Evolutionary conservation across 2,329 filamentous ascomycete genomes (phyloP).

Genomic region (Podosphaera fusca): DNA sequence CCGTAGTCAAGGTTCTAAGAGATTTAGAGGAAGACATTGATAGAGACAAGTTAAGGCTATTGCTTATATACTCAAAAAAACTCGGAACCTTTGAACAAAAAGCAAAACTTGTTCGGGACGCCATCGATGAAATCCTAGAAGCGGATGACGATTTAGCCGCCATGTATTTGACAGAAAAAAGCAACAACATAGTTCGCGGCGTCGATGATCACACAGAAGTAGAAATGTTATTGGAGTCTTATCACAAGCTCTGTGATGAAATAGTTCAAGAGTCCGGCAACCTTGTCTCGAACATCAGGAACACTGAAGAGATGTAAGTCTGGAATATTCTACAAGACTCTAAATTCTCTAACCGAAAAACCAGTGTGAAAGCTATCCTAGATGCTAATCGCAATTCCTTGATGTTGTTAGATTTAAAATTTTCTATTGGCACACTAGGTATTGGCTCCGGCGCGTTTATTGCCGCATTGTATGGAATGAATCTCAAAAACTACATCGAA

Average conservation of each 20-base stretch:
- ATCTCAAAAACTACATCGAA: slow-evolving; percentile 95
- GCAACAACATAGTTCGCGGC: slow-evolving; percentile 44
- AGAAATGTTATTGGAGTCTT: slow-evolving; percentile 89
- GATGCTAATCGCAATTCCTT: slow-evolving; percentile 95
- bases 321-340: neutral
- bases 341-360: neutral
- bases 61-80: slow-evolving; percentile 87
- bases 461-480: slow-evolving; percentile 99
- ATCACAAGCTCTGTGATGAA: slow-evolving; percentile 94
- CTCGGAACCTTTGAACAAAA: slow-evolving; percentile 96
- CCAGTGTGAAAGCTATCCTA: slow-evolving; percentile 79
- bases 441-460: slow-evolving; percentile 85
- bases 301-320: slow-evolving; percentile 89
- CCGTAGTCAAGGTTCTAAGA: slow-evolving; percentile 67
- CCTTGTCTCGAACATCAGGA: slow-evolving; percentile 79
- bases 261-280: slow-evolving; percentile 91
- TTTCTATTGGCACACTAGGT: slow-evolving; percentile 86
- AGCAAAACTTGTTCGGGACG: slow-evolving; percentile 76
- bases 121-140: slow-evolving; percentile 84
- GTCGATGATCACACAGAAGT: slow-evolving; percentile 88
- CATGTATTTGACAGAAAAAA: slow-evolving; percentile 91
- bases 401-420: slow-evolving; percentile 91
- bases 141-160: slow-evolving; percentile 83
- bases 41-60: slow-evolving; percentile 68
- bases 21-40: slow-evolving; percentile 95